phyloP scores from a whole-genome alignment of 495 filamentous ascomycete genomes.

The Sphaerosporella brunnea region DNA sequence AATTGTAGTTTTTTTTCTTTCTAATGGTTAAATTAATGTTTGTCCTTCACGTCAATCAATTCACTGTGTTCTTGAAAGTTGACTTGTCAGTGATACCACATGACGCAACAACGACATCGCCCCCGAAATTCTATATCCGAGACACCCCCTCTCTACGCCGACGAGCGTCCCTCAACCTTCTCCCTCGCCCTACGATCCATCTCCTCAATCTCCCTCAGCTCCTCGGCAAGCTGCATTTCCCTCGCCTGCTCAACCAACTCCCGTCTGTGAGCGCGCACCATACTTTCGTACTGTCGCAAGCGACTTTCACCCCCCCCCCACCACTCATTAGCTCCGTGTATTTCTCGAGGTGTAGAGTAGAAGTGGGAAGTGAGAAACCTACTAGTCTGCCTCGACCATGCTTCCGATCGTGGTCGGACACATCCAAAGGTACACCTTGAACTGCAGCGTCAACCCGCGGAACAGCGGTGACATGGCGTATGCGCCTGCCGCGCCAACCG shows the following conservation, averaged over 20 bases:
- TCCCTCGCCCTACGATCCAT: background rate
- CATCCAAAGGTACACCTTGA: slow-evolving; percentile 25
- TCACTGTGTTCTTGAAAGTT: too few species aligned
- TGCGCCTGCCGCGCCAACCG: slow-evolving; percentile 11
- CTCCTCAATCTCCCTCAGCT: slow-evolving; percentile 18
- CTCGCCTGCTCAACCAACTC: slow-evolving; percentile 10
- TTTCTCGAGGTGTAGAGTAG: background rate
- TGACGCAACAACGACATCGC: too few species aligned
- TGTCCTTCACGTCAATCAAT: too few species aligned
- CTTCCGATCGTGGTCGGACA: slow-evolving; percentile 21
- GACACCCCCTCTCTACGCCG: too few species aligned
- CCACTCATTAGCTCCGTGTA: background rate
- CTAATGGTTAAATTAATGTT: too few species aligned
- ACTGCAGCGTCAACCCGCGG: slow-evolving; percentile 19
- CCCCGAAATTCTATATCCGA: too few species aligned
- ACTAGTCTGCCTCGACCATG: slow-evolving; percentile 24
- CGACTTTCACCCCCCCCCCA: slow-evolving; percentile 10
- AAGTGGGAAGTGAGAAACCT: background rate
- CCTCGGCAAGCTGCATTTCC: slow-evolving; percentile 10
- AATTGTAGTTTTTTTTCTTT: too few species aligned
- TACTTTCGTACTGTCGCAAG: slow-evolving; percentile 16
- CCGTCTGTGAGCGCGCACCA: slow-evolving; percentile 15
- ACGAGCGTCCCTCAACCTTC: too few species aligned
- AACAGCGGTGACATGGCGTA: slow-evolving; percentile 20
- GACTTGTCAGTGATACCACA: too few species aligned